These are phyloP conservation scores for Pseudogymnoascus sp. DNA, from an alignment of 2,329 filamentous ascomycete genomes.

Conservation along the genomic window DNA sequence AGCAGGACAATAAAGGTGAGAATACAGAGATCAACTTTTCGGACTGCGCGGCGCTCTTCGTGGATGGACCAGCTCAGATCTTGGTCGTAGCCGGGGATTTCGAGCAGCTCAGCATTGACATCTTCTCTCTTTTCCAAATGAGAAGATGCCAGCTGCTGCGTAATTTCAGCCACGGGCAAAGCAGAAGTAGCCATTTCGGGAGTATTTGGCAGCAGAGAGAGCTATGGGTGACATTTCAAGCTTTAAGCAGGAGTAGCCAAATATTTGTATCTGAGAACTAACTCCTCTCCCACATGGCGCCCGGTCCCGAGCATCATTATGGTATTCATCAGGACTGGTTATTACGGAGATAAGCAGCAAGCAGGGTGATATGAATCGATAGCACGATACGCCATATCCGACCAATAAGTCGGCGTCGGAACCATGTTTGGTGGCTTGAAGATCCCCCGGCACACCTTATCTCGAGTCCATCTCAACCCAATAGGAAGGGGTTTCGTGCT, in stretches of 20 bases:
- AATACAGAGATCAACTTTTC: slow-evolving; percentile 11
- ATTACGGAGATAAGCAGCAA: neutral
- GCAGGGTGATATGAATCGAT: neutral
- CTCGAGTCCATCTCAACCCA: neutral
- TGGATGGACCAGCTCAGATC: neutral
- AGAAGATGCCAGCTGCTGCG: slow-evolving; percentile 22
- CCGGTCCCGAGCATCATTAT: neutral
- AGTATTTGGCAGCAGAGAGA: neutral
- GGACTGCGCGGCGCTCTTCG: slow-evolving; percentile 1
- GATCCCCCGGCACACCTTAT: neutral
- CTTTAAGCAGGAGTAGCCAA: neutral
- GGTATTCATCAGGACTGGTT: neutral
- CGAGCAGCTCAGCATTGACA: neutral
- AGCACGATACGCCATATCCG: neutral
- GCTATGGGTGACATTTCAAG: neutral
- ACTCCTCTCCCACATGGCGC: neutral
- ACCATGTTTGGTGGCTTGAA: neutral
- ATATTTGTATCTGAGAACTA: slow-evolving; percentile 3
- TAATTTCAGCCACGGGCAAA: slow-evolving; percentile 32
- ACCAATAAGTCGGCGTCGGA: neutral
- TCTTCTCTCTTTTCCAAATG: neutral
- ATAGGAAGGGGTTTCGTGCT: neutral
- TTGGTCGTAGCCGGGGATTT: slow-evolving; percentile 10
- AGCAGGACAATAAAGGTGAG: slow-evolving; percentile 12
- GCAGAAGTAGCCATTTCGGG: slow-evolving; percentile 23